Conservation (phyloP, 192 early-diverging fungal species). For the Diversispora eburnea region DNA sequence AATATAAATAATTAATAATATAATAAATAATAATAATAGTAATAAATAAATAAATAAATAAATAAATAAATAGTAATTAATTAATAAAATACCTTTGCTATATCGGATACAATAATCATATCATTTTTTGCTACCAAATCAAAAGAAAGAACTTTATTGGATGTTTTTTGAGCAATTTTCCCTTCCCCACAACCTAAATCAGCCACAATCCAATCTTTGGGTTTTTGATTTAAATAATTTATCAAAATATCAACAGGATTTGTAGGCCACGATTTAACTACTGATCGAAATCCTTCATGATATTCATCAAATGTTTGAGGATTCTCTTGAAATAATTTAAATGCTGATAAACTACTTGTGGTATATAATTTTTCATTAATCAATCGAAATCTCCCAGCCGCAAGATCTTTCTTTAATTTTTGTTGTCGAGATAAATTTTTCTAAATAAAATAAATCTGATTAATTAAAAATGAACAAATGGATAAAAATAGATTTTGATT, state of each 20-base stretch:
- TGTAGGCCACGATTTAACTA: conserved; percentile 87
- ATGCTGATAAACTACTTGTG: conserved; percentile 68
- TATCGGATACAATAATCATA: conserved; percentile 87
- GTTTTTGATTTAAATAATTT: conserved; percentile 50
- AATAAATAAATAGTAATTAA: not conserved
- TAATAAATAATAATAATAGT: too few species aligned
- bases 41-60: conserved; percentile 9
- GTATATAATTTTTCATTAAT: conserved; percentile 97
- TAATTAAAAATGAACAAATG: too few species aligned
- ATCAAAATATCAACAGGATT: conserved; percentile 92
- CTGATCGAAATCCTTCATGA: conserved; percentile 89
- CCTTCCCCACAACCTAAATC: conserved; percentile 98
- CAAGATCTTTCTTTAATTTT: conserved; percentile 46
- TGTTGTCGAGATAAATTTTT: not conserved
- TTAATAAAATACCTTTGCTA: conserved; percentile 58
- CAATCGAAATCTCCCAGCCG: conserved; percentile 78
- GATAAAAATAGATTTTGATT: too few species aligned
- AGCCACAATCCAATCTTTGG: conserved; percentile 62
- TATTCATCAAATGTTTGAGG: conserved; percentile 94
- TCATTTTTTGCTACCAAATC: conserved; percentile 82
- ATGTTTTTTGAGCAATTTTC: conserved; percentile 67
- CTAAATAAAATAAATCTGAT: too few species aligned
- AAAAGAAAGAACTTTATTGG: conserved; percentile 77
- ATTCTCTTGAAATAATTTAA: conserved; percentile 72
- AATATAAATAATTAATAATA: not conserved